Conservation (phyloP, 2,329 filamentous ascomycete species). For the Curvularia verruculosa region DNA sequence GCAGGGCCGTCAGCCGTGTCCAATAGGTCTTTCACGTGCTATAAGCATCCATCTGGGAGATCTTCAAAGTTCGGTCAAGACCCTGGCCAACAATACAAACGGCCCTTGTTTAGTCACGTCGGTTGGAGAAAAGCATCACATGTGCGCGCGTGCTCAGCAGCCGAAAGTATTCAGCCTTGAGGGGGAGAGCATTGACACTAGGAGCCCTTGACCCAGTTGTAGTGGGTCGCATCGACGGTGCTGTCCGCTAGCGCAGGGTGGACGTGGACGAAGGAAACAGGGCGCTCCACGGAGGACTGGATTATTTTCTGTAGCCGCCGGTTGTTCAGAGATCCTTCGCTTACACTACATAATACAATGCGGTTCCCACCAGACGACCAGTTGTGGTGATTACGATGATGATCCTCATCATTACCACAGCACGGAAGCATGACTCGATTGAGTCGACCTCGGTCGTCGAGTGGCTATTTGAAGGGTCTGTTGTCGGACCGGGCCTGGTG, state of each 20-base stretch:
- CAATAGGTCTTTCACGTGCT: constrained; percentile 23
- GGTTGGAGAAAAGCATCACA: neutral
- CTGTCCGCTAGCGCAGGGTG: constrained; percentile 12
- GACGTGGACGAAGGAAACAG: constrained; percentile 12
- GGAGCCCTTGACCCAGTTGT: constrained; percentile 3
- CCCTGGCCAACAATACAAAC: constrained; percentile 8
- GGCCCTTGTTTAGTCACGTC: constrained; percentile 12
- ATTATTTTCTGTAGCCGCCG: constrained; percentile 13
- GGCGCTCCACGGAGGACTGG: constrained; percentile 4
- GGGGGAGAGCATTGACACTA: constrained; percentile 11
- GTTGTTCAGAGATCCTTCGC: constrained; percentile 10
- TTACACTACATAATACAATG: neutral
- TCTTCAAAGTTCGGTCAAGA: constrained; percentile 5
- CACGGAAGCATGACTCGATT: constrained; percentile 21
- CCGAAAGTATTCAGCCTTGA: constrained; percentile 13
- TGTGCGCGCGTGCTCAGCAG: constrained; percentile 16
- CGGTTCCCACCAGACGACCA: constrained; percentile 2
- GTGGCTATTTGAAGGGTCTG: constrained; percentile 12
- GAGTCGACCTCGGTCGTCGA: constrained; percentile 20
- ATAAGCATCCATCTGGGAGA: constrained; percentile 7
- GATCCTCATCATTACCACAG: constrained; percentile 1
- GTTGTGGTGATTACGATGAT: constrained; percentile 1
- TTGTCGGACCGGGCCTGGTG: constrained; percentile 14
- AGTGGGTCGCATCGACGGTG: constrained; percentile 14
- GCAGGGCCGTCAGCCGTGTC: constrained; percentile 8